These are phyloP conservation scores for Xanthoparmelia taractica DNA, from an alignment of 495 filamentous ascomycete genomes.

Conservation along the genomic window DNA sequence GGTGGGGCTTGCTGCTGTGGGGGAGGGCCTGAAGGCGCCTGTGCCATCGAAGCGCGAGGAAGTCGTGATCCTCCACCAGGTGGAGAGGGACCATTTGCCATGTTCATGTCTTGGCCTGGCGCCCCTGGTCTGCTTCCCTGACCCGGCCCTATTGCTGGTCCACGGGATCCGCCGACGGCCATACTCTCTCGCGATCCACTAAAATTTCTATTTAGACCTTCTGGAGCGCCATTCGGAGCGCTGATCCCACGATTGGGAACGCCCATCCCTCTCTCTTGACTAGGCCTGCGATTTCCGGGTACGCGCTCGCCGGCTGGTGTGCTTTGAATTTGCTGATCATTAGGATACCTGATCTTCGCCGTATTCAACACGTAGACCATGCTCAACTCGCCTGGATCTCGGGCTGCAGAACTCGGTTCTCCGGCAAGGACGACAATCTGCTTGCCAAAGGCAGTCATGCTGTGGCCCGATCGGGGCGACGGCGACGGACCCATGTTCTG, in stretches of 20 bases:
- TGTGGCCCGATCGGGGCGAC: constrained; percentile 87
- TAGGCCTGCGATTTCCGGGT: constrained; percentile 35
- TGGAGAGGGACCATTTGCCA: constrained; percentile 25
- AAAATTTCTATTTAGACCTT: constrained; percentile 46
- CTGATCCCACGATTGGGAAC: constrained; percentile 34
- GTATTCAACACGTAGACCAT: constrained; percentile 91
- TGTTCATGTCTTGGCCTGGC: constrained; percentile 24
- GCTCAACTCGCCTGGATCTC: constrained; percentile 73
- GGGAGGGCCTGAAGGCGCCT: constrained; percentile 72
- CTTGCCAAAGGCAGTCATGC: constrained; percentile 91
- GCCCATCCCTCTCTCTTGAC: constrained; percentile 31
- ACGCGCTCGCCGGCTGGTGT: constrained; percentile 33
- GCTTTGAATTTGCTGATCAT: constrained; percentile 53
- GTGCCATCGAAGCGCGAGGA: constrained; percentile 61
- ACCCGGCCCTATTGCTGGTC: constrained; percentile 26
- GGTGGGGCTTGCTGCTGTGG: constrained; percentile 80
- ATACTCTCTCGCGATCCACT: constrained; percentile 48
- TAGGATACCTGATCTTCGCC: constrained; percentile 88
- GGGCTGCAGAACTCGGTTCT: constrained; percentile 80
- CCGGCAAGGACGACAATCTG: constrained; percentile 87
- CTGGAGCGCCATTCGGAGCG: constrained; percentile 54
- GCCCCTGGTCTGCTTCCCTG: constrained; percentile 29
- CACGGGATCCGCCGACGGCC: constrained; percentile 35
- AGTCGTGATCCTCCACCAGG: constrained; percentile 50
- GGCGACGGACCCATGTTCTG: constrained; percentile 99